These are phyloP conservation scores for Coriolopsis trogii DNA, from an alignment of 1,284 basidiomycete species.

Conservation along the genomic window DNA sequence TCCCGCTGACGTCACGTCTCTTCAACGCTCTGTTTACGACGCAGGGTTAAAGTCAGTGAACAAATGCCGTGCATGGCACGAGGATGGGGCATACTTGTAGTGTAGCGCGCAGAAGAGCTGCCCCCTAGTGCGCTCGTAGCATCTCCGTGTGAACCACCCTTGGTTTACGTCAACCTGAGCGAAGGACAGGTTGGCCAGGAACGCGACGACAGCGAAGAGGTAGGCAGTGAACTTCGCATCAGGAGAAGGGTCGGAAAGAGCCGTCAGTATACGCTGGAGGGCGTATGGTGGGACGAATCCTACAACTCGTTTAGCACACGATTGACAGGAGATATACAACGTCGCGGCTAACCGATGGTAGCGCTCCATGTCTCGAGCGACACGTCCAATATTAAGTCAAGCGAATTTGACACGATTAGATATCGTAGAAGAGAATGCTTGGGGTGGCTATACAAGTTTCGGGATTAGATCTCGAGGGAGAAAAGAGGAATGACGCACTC, in stretches of 20 bases:
- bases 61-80: too few relatives aligned
- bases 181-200: conserved; percentile 69
- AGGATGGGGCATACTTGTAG: conserved; percentile 48
- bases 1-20: conserved; percentile 64
- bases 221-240: conserved; percentile 62
- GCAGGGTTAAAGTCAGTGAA: too few relatives aligned
- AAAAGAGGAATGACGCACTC: conserved; percentile 32
- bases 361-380: conserved; percentile 63
- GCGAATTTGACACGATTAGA: conserved; percentile 69
- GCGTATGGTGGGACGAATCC: conserved; percentile 63
- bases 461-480: neutral
- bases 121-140: conserved; percentile 68
- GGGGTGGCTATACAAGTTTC: conserved; percentile 42
- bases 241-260: conserved; percentile 48
- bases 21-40: conserved; percentile 45
- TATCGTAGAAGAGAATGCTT: conserved; percentile 63
- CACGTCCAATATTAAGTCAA: conserved; percentile 69
- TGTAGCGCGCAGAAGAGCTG: conserved; percentile 75
- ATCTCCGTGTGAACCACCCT: conserved; percentile 65
- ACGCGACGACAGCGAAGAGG: conserved; percentile 67
- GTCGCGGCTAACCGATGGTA: conserved; percentile 54
- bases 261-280: conserved; percentile 57
- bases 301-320: conserved; percentile 25
- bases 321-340: too few relatives aligned
- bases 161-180: conserved; percentile 70